A percentile compares a stretch with the other conserved stretches of the same genome.
phyloP scores from a whole-genome alignment of 495 filamentous ascomycete species.

The Aspergillus avenaceus region DNA sequence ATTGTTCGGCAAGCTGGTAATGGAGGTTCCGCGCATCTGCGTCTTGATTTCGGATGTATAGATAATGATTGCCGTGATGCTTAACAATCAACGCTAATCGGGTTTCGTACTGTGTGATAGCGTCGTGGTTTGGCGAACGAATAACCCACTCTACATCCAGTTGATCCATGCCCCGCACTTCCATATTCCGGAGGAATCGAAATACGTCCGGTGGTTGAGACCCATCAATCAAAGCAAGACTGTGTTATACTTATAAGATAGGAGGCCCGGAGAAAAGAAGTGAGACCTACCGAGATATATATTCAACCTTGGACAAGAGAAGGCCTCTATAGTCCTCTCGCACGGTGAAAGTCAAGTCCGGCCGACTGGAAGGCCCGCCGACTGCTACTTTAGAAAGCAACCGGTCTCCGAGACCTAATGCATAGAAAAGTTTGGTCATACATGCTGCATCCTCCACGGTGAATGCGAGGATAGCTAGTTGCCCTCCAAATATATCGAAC shows the following conservation, averaged over 20 bases:
- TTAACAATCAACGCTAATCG: not conserved
- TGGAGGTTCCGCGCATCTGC: not conserved
- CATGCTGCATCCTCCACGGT: too few species aligned
- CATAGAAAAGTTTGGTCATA: too few species aligned
- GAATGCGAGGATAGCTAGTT: too few species aligned
- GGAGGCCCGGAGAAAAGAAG: not conserved
- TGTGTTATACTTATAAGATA: not conserved
- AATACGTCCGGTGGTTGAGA: not conserved
- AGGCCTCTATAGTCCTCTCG: not conserved
- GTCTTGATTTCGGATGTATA: not conserved
- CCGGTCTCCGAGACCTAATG: too few species aligned
- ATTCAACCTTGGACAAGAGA: not conserved
- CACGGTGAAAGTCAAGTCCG: not conserved
- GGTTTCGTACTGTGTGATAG: not conserved
- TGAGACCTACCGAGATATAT: not conserved
- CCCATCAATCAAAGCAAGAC: not conserved
- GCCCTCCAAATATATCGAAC: too few species aligned
- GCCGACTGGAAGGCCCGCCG: not conserved
- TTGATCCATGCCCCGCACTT: not conserved
- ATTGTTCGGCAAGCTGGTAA: not conserved
- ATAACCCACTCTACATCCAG: not conserved
- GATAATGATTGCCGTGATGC: not conserved
- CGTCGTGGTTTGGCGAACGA: not conserved
- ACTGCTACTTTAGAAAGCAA: not conserved
- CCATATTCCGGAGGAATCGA: not conserved